Base-by-base conservation (phyloP, 345 rosid genomes). In the Arabidopsis arenosa region DNA sequence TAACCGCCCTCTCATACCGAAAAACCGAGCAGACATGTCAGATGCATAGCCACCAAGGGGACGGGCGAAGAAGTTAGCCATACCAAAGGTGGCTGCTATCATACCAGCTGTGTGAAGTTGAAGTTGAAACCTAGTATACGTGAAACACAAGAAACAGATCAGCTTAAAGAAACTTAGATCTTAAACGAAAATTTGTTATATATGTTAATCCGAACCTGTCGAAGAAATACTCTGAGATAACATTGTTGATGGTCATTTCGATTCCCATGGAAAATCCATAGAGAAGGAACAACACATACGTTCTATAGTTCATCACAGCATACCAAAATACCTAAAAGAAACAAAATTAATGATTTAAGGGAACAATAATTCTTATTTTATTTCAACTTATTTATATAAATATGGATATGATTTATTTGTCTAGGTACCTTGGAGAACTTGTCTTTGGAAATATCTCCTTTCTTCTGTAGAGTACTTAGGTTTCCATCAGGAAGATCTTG, bases 401-500 rank as follows among this genome's bases (percentile, higher is more conserved):
- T 23, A 23, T 44, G 1, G 12, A 23, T 51, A 33, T 37, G 23
- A 23, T 68, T 32, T 45, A 45, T 21, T 33, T 70, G 17, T 23
- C n/a, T 45, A 18, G 10, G 21, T 69, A 90, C 93, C 89, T 88
- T 89, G 60, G 89, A 83, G 82, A 91, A 85, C 61, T 86, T 86
- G 59, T 91, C 94, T 72, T 86, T 87, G 39, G 85, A 59, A 63
- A 86, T 85, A 33, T 83, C 68, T 23, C 97, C 97, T 76, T 68
- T 85, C 85, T 86, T 89, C 57, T 86, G 90, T 2, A 91, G 73
- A 37, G 87, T 40, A 30, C 86, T 55, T n/a, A 91, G 80, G 75
- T 89, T 87, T 0, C 97, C 97, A 74, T 89, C 94, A 48, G 97
- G 97, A 85, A 91, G 78, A 69, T 91, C 97, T 78, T 89, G 97